A percentile compares a stretch with the other conserved stretches of the same genome.
phyloP scores from a whole-genome alignment of 2,329 filamentous ascomycete species.

The Zasmidium angulare region DNA sequence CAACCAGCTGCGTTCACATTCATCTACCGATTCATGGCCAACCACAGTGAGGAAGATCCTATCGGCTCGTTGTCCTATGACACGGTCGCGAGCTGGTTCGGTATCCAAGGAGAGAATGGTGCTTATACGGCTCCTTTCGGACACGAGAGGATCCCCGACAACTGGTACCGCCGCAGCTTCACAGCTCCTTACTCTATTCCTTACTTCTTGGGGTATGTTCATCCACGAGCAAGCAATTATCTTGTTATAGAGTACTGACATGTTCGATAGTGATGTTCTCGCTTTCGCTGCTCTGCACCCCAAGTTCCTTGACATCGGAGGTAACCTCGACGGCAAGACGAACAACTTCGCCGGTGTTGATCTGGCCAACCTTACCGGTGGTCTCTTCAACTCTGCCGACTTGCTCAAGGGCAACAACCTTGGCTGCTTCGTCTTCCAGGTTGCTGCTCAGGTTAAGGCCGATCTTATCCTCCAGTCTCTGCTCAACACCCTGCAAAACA shows the following conservation, averaged over 20 bases:
- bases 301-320: conserved; percentile 36
- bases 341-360: conserved; percentile 40
- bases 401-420: conserved; percentile 37
- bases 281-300: conserved; percentile 29
- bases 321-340: conserved; percentile 36
- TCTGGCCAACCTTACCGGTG: conserved; percentile 38
- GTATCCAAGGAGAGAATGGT: conserved; percentile 21
- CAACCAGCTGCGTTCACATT: conserved; percentile 30
- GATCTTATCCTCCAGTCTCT: conserved; percentile 23
- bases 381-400: conserved; percentile 41
- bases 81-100: conserved; percentile 22
- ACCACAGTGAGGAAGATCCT: conserved; percentile 26
- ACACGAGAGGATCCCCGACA: conserved; percentile 26
- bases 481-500: conserved; percentile 11
- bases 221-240: neutral
- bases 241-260: neutral
- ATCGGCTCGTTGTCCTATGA: conserved; percentile 19
- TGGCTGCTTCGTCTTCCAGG: conserved; percentile 37
- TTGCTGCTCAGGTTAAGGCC: conserved; percentile 36
- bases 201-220: conserved; percentile 28
- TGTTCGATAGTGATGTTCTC: neutral
- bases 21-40: conserved; percentile 37
- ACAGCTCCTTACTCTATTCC: conserved; percentile 35
- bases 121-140: conserved; percentile 19
- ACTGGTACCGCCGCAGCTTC: conserved; percentile 32